Base-by-base conservation (phyloP, 441 rosid species). In the Gossypium davidsonii region DNA sequence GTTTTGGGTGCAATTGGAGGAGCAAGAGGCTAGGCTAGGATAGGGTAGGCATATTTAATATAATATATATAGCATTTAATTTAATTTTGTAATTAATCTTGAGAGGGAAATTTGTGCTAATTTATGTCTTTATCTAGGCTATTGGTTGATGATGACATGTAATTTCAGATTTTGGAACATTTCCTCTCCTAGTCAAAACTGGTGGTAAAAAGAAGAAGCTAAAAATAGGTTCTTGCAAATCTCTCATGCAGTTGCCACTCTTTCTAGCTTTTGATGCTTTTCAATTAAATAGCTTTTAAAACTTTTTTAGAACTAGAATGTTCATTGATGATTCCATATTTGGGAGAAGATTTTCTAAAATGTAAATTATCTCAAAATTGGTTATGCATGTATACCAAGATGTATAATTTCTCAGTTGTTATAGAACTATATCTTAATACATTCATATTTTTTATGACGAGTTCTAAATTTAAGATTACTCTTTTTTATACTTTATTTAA, bases 1-100 rank as follows among this genome's bases (percentile, higher is more conserved):
- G 18, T 67, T 67, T 67, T 15, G 71, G 71, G 53, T 49, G 57
- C 3, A 14, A 49, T 67, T 14, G 25, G 28, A 20, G 68, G 68
- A 3, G 56, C 12, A 48, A 48, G 57, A n/a, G 58, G 71, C 44
- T 67, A 18, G 23, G 10, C 8, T 34, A 34, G 51, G 12, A 14
- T 46, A 55, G 59, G 59, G 3, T 55, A 58, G 37, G 37, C 17
- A 58, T 25, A 25, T 23, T 11, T 48, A 23, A 55, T 20, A 55
- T 55, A 55, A 34, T 55, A 53, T 55, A 17, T 12, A n/a, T 17
- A 55, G 20, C 57, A 52, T 52, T n/a, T 52, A 12, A 58, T 58
- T 58, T 14, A 58, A 58, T 58, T 25, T 58, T 58, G 63, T 58
- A 58, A 58, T 58, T 58, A 58, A 58, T 58, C 37, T 17, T 18